Evolutionary conservation across 306 rosid species (phyloP), one percentile per base, ranked within the genome.

Genomic region (Quercus suber): DNA sequence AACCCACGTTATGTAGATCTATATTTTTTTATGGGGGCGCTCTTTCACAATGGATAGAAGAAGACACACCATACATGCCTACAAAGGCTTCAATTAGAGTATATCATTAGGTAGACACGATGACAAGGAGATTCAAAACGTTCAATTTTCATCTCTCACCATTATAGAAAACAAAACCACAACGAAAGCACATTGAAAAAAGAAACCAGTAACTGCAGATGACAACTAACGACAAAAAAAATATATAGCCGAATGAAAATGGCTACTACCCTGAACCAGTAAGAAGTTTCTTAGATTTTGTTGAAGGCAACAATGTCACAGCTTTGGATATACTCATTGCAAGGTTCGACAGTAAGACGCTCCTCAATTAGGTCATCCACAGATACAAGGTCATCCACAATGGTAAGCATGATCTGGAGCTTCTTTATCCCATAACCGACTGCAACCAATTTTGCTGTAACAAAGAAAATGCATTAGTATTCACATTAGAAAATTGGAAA

Each of bases 261-360:
- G 83, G 89, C 89, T 18, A 74, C 73, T 18, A 74, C 73, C 55
- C 12, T 33, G 6, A 37, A n/a, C 78, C 60, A 56, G 59, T 43
- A 79, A 55, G 17, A 45, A 19, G 41, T 55, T 65, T 75, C 81
- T 89, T 82, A 93, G 82, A 93, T 93, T 81, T 93, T 93, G 93
- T 93, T 93, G 90, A 93, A 93, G 58, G 98, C 98, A 1, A 89
- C 98, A 51, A 93, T 93, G 89, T 93, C 98, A 56, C 98, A 93
- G 87, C 98, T 93, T 71, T 93, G 98, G 78, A 93, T n/a, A 20
- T 81, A 76, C 83, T 91, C 97, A 3, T 78, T 90, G 82, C 84
- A 68, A 4, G 98, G 98, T 73, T 89, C 93, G 4, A 78, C 95
- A 0, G 97, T 93, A 18, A 93, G 95, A 10, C 1, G 78, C 80